phyloP scores from a whole-genome alignment of 2,329 filamentous ascomycete genomes.

The Ilyonectria destructans region DNA sequence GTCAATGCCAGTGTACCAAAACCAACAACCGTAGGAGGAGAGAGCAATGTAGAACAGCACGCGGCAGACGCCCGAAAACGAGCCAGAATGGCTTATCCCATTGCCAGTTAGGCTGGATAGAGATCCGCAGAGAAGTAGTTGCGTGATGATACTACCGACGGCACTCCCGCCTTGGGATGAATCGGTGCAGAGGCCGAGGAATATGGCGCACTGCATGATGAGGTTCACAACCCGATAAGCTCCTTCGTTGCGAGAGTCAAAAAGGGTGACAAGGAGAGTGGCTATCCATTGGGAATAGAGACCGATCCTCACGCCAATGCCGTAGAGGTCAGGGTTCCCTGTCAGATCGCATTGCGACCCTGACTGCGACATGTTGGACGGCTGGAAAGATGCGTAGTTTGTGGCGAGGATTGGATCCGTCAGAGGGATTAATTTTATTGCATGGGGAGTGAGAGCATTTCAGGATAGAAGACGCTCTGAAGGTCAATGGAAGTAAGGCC shows the following conservation, averaged over 20 bases:
- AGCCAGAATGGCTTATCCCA: constrained; percentile 3
- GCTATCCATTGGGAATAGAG: constrained; percentile 24
- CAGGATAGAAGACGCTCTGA: background rate
- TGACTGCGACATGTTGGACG: background rate
- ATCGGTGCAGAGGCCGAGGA: constrained; percentile 6
- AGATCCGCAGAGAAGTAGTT: background rate
- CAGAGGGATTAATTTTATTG: background rate
- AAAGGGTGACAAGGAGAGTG: constrained; percentile 16
- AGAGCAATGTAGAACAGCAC: constrained; percentile 12
- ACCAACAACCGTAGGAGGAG: constrained; percentile 9
- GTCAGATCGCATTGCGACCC: constrained; percentile 2
- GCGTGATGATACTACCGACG: background rate
- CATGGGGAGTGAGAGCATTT: background rate
- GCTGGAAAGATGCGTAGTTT: background rate
- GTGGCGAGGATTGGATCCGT: background rate
- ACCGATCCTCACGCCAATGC: constrained; percentile 21
- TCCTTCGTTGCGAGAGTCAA: constrained; percentile 9
- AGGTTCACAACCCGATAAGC: background rate
- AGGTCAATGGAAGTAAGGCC: background rate
- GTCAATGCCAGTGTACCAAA: constrained; percentile 1
- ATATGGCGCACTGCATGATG: constrained; percentile 12
- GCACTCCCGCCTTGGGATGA: background rate
- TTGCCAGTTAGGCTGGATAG: constrained; percentile 4
- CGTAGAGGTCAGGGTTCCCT: constrained; percentile 25
- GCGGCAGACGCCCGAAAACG: constrained; percentile 4